These are phyloP conservation scores for Apiospora saccharicola DNA, from an alignment of 2,329 filamentous ascomycete species.

Conservation along the genomic window DNA sequence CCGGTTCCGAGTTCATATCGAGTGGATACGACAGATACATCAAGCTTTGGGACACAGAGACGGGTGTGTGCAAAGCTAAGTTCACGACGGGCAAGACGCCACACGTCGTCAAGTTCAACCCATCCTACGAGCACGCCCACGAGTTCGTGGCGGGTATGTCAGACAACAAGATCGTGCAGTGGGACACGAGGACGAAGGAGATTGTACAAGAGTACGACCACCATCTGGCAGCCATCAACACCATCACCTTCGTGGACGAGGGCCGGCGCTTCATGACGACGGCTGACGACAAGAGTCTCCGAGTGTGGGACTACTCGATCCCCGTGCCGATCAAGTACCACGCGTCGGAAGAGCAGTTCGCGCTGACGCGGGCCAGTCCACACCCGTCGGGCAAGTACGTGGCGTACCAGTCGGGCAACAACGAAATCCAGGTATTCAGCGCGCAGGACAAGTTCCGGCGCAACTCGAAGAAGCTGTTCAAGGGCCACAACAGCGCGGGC, in stretches of 20 bases:
- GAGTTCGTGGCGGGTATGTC: constrained; percentile 98
- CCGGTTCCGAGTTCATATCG: constrained; percentile 86
- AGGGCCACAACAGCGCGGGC: constrained; percentile 94
- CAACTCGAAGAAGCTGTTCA: constrained; percentile 96
- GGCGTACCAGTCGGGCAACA: constrained; percentile 91
- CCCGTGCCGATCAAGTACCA: constrained; percentile 99
- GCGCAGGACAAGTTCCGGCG: constrained; percentile 95
- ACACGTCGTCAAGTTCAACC: constrained; percentile 94
- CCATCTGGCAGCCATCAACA: constrained; percentile 97
- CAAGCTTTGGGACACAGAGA: constrained; percentile 98
- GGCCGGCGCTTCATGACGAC: constrained; percentile 97
- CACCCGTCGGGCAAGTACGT: constrained; percentile 95
- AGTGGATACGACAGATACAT: constrained; percentile 94
- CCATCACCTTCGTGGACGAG: constrained; percentile 94
- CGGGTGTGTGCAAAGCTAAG: constrained; percentile 83
- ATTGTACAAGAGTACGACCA: constrained; percentile 98
- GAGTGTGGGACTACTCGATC: constrained; percentile 98
- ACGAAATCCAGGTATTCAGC: constrained; percentile 96
- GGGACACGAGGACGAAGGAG: constrained; percentile 82
- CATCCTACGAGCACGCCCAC: constrained; percentile 75
- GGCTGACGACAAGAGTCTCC: constrained; percentile 93
- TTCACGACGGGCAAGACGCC: constrained; percentile 96
- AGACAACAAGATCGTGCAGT: constrained; percentile 98
- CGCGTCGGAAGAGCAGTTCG: constrained; percentile 97
- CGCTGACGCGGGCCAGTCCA: constrained; percentile 83